Evolutionary conservation across 116 monocot species (phyloP).

Genomic region (Zostera marina): DNA sequence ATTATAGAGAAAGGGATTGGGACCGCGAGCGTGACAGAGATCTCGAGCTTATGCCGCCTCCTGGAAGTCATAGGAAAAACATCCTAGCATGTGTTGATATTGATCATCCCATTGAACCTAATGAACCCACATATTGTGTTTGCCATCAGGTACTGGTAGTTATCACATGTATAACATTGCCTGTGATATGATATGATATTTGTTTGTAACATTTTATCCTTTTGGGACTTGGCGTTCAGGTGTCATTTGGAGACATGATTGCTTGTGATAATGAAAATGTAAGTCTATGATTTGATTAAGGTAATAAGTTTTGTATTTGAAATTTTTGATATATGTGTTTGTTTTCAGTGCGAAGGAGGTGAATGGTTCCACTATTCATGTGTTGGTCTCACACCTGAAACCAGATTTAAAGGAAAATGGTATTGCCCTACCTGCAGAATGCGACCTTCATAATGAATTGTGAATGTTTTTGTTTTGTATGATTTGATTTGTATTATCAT

Average conservation of each 20-base stretch:
- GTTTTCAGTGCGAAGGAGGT: slow-evolving; percentile 83
- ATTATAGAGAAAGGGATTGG: slow-evolving; percentile 72
- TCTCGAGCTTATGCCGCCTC: slow-evolving; percentile 91
- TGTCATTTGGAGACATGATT: slow-evolving; percentile 99
- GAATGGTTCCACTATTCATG: slow-evolving; percentile 99
- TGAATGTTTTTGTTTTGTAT: no score
- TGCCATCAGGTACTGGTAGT: slow-evolving; percentile 68
- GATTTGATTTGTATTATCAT: no score
- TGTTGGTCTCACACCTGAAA: slow-evolving; percentile 92
- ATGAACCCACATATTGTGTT: slow-evolving; percentile 95
- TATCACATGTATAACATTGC: no score
- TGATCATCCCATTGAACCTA: slow-evolving; percentile 91
- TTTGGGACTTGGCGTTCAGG: slow-evolving; percentile 22
- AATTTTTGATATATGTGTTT: not conserved
- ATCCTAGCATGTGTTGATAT: slow-evolving; percentile 40
- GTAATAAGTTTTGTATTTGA: not conserved
- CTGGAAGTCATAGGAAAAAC: slow-evolving; percentile 70
- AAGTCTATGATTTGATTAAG: slow-evolving; percentile 7
- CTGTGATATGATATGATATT: not conserved
- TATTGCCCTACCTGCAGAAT: slow-evolving; percentile 81
- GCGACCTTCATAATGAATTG: slow-evolving; percentile 1
- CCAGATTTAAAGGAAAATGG: slow-evolving; percentile 97
- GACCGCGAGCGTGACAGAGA: slow-evolving; percentile 78
- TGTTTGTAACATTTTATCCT: not conserved
- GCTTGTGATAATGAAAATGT: slow-evolving; percentile 99